phyloP scores from a whole-genome alignment of 1,284 basidiomycete genomes.

The Farysia itapuensis region DNA sequence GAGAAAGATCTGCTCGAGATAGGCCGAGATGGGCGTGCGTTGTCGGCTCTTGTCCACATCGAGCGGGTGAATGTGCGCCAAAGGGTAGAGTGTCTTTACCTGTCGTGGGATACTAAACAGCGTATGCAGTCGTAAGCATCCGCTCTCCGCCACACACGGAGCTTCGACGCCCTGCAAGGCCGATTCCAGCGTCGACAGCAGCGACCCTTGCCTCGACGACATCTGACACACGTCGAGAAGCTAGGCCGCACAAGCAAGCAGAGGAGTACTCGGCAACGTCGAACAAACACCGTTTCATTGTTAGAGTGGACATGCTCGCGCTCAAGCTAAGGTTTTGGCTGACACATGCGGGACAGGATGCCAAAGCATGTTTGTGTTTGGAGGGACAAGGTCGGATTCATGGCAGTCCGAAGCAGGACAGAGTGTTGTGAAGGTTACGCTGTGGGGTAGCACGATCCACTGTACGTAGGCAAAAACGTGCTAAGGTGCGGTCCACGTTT shows the following conservation, averaged over 20 bases:
- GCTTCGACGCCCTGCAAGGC: conserved; percentile 1
- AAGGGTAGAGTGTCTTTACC: conserved; percentile 50
- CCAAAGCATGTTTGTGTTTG: too few relatives aligned
- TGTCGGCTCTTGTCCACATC: conserved; percentile 15
- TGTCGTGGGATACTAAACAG: conserved; percentile 49
- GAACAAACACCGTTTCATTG: too few relatives aligned
- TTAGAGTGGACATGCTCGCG: too few relatives aligned
- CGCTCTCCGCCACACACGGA: conserved; percentile 17
- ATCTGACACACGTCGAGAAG: too few relatives aligned
- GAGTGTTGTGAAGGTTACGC: too few relatives aligned
- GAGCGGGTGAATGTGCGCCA: conserved; percentile 49
- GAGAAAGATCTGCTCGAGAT: conserved; percentile 31
- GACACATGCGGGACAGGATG: too few relatives aligned
- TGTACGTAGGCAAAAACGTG: too few relatives aligned
- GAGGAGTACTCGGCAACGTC: background rate
- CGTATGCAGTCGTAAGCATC: conserved; percentile 35
- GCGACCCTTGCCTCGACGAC: background rate
- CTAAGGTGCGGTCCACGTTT: too few relatives aligned
- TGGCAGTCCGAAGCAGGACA: too few relatives aligned
- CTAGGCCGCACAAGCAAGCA: background rate
- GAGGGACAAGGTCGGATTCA: too few relatives aligned
- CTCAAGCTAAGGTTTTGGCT: too few relatives aligned
- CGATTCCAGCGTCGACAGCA: background rate
- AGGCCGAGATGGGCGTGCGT: conserved; percentile 11
- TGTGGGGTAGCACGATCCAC: too few relatives aligned